phyloP scores from a whole-genome alignment of 805 yeast genomes.

The Saturnispora serradocipensis region DNA sequence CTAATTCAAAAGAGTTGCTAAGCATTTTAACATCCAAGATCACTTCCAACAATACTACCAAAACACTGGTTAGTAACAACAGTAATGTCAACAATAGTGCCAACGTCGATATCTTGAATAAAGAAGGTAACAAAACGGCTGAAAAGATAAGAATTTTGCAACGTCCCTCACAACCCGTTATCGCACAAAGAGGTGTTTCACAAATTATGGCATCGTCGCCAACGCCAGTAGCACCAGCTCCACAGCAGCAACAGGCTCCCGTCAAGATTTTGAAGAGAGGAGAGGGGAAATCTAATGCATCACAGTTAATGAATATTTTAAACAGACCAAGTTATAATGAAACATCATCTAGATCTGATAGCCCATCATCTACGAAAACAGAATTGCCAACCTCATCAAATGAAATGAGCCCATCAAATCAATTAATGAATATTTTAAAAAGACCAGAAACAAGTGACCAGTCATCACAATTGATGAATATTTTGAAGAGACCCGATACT shows the following conservation, averaged over 20 bases:
- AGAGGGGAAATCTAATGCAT: slow-evolving; percentile 1
- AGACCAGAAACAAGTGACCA: slow-evolving; percentile 1
- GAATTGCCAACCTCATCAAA: slow-evolving; percentile 1
- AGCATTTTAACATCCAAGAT: slow-evolving; percentile 20
- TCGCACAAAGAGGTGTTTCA: background rate
- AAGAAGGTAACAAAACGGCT: background rate
- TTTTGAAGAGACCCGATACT: slow-evolving; percentile 1
- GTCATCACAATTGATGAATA: slow-evolving; percentile 2
- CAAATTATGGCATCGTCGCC: background rate
- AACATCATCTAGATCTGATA: background rate
- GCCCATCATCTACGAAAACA: slow-evolving; percentile 6
- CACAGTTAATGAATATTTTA: slow-evolving; percentile 3
- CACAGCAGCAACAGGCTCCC: background rate
- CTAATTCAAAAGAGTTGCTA: slow-evolving; percentile 27
- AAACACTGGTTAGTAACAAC: background rate
- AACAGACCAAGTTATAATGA: background rate
- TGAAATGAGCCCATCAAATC: slow-evolving; percentile 3
- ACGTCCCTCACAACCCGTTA: background rate
- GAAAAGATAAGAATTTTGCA: background rate
- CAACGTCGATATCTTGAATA: background rate
- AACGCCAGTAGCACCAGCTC: background rate
- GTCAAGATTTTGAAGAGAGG: slow-evolving; percentile 9
- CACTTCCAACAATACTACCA: background rate
- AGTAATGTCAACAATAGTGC: background rate
- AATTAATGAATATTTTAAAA: slow-evolving; percentile 8